phyloP scores from a whole-genome alignment of 2,329 filamentous ascomycete species.

The Leptographium galeiforme region DNA sequence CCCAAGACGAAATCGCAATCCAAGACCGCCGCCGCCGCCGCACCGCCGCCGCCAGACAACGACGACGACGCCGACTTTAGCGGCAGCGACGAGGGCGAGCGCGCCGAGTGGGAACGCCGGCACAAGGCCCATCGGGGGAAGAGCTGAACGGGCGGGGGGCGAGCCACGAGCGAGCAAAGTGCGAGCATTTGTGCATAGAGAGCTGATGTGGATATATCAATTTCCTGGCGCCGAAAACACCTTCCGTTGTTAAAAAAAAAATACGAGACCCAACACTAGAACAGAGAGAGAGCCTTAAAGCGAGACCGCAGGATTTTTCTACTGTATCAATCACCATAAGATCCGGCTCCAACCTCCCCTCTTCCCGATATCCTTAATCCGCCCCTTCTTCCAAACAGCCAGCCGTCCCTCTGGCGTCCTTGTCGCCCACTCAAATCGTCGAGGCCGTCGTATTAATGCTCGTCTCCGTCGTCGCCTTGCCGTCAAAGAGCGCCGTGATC shows the following conservation, averaged over 20 bases:
- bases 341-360: too few relatives aligned
- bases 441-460: too few relatives aligned
- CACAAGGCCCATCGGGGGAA: constrained; percentile 17
- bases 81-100: constrained; percentile 50
- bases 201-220: neutral
- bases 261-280: neutral
- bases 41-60: constrained; percentile 9
- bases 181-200: neutral
- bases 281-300: neutral
- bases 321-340: neutral
- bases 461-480: constrained; percentile 6
- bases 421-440: too few relatives aligned
- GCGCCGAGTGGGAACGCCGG: constrained; percentile 46
- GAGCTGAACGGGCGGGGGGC: neutral
- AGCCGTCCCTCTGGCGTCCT: too few relatives aligned
- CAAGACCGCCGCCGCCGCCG: constrained; percentile 6
- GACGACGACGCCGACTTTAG: constrained; percentile 49
- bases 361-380: too few relatives aligned
- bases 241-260: neutral
- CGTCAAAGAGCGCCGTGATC: constrained; percentile 18
- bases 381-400: too few relatives aligned
- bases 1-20: constrained; percentile 4
- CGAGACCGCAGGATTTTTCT: neutral
- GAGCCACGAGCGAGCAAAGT: constrained; percentile 14
- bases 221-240: constrained; percentile 1